These are phyloP conservation scores for Nothopassalora personata DNA, from an alignment of 2,329 filamentous ascomycete genomes.

Conservation along the genomic window DNA sequence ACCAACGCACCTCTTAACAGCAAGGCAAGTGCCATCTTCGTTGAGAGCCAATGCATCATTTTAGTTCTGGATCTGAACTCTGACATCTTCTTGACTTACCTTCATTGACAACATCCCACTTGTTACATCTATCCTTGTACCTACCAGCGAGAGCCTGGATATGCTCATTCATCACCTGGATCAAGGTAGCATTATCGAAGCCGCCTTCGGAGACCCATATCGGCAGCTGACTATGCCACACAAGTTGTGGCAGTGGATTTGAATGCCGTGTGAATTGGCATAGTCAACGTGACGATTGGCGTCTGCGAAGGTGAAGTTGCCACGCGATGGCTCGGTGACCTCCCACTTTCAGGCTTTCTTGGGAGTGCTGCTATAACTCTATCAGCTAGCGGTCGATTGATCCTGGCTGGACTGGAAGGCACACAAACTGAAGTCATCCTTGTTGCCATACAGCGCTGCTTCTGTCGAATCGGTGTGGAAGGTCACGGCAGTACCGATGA, in stretches of 20 bases:
- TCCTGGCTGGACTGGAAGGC: too few species aligned
- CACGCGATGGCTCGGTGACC: conserved; percentile 33
- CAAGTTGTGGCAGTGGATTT: conserved; percentile 38
- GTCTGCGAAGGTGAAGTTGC: conserved; percentile 31
- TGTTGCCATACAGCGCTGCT: conserved; percentile 21
- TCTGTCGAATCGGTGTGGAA: conserved; percentile 27
- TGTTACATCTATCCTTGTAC: conserved; percentile 36
- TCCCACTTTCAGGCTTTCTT: conserved; percentile 39
- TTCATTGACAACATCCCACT: conserved; percentile 40
- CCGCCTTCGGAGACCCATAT: conserved; percentile 34
- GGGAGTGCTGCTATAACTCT: conserved; percentile 12
- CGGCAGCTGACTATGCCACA: conserved; percentile 39
- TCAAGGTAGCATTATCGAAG: conserved; percentile 36
- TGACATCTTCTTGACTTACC: conserved; percentile 21
- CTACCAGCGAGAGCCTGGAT: conserved; percentile 36
- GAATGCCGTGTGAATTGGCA: conserved; percentile 33
- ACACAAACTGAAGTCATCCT: background rate
- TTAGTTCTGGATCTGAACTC: conserved; percentile 16
- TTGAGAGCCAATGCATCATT: conserved; percentile 4
- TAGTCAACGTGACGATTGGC: conserved; percentile 36
- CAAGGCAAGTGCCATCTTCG: conserved; percentile 2
- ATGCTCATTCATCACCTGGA: conserved; percentile 38
- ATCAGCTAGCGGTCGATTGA: too few species aligned
- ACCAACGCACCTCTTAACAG: background rate
- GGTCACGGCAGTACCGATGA: conserved; percentile 34